Evolutionary conservation across 1,284 basidiomycete genomes (phyloP).

Genomic region (Baeospora myosura): DNA sequence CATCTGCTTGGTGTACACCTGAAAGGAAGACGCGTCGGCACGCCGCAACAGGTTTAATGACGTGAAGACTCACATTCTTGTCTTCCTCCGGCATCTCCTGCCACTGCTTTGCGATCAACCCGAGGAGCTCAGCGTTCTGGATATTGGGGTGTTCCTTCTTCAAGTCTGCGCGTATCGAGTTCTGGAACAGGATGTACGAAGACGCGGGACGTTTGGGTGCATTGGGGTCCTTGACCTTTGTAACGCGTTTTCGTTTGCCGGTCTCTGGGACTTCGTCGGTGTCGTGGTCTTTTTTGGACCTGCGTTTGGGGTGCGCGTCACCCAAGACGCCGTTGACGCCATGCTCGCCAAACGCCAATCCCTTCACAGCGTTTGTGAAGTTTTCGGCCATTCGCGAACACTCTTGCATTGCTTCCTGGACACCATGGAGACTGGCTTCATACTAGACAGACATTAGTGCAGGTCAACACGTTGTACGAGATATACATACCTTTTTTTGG

Average conservation of each 20-base stretch:
- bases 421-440: constrained; percentile 36
- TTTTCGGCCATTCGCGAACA: constrained; percentile 51
- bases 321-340: constrained; percentile 15
- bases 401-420: constrained; percentile 53
- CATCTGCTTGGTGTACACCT: constrained; percentile 33
- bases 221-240: constrained; percentile 77
- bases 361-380: constrained; percentile 37
- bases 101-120: constrained; percentile 74
- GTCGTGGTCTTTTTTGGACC: constrained; percentile 34
- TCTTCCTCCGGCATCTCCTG: constrained; percentile 55
- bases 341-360: not conserved
- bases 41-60: constrained; percentile 9
- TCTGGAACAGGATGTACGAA: constrained; percentile 95
- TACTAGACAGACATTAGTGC: constrained; percentile 22
- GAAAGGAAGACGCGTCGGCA: constrained; percentile 15
- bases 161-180: constrained; percentile 74
- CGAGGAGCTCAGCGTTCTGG: constrained; percentile 67
- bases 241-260: constrained; percentile 41
- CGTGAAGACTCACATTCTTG: constrained; percentile 56
- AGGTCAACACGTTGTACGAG: no score
- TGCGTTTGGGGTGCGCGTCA: constrained; percentile 39
- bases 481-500: no score
- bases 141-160: constrained; percentile 60
- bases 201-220: constrained; percentile 92
- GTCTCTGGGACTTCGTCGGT: constrained; percentile 35